A percentile compares a stretch with the other conserved stretches of the same genome.
Evolutionary conservation across 805 yeast genomes (phyloP).

Genomic region (Wickerhamiella qilinensis): DNA sequence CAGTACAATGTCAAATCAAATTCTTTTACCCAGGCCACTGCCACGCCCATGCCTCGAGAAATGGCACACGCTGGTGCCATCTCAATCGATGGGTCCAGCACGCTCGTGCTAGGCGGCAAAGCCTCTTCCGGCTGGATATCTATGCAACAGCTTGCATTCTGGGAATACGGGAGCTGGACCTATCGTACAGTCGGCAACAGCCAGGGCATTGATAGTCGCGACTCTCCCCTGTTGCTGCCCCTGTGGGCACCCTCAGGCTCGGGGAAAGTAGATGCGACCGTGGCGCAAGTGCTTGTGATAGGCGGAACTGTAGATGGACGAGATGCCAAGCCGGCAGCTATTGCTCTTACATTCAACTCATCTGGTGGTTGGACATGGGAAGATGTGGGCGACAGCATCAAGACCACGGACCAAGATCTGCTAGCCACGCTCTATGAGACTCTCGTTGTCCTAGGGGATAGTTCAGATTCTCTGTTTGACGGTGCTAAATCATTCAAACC

Average conservation of each 20-base stretch:
- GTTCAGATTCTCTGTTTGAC: neutral
- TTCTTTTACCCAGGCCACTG: slow-evolving; percentile 7
- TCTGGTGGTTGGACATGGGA: slow-evolving; percentile 31
- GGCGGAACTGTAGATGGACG: slow-evolving; percentile 40
- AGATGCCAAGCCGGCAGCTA: slow-evolving; percentile 29
- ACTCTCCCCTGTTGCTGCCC: slow-evolving; percentile 38
- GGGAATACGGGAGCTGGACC: slow-evolving; percentile 60
- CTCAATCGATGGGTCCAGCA: slow-evolving; percentile 7
- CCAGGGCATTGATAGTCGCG: slow-evolving; percentile 35
- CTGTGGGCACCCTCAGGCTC: slow-evolving; percentile 23
- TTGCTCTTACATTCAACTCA: slow-evolving; percentile 24
- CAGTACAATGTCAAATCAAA: slow-evolving; percentile 11
- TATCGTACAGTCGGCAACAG: slow-evolving; percentile 25
- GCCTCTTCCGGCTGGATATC: slow-evolving; percentile 50
- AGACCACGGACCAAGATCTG: slow-evolving; percentile 2
- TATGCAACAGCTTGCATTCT: slow-evolving; percentile 56
- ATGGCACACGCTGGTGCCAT: slow-evolving; percentile 14
- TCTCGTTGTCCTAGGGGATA: slow-evolving; percentile 1
- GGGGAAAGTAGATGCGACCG: slow-evolving; percentile 4
- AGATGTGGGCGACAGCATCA: neutral
- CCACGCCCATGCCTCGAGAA: slow-evolving; percentile 14
- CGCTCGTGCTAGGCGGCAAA: slow-evolving; percentile 44
- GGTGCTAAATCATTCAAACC: neutral
- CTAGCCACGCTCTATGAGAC: slow-evolving; percentile 11
- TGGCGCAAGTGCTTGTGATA: slow-evolving; percentile 30